Evolutionary conservation across 768 basidiomycete genomes (phyloP).

Genomic region (Suillus cothurnatus): DNA sequence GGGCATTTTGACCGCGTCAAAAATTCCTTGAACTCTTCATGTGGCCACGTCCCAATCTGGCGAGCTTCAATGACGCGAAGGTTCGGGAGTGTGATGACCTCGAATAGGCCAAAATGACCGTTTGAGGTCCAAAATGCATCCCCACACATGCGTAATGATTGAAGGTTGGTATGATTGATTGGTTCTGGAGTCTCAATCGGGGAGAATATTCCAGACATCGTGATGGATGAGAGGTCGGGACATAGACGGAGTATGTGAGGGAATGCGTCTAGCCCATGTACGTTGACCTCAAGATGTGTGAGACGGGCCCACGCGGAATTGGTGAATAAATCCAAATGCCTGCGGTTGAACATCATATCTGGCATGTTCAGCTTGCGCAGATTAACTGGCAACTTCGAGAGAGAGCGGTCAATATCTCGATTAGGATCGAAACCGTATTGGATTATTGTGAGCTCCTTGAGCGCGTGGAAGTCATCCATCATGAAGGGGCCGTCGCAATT

Average conservation of each 20-base stretch:
- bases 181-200: neutral
- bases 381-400: constrained; percentile 10
- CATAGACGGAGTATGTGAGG: neutral
- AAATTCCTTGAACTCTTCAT: constrained; percentile 19
- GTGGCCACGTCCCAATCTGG: constrained; percentile 16
- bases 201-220: neutral
- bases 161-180: neutral
- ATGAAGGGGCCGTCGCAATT: neutral
- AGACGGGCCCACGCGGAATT: constrained; percentile 11
- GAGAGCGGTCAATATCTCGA: neutral
- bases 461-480: constrained; percentile 14
- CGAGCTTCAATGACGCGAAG: constrained; percentile 13
- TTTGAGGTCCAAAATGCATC: accelerated
- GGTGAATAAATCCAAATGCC: neutral
- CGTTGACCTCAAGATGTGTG: constrained; percentile 14
- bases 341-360: neutral
- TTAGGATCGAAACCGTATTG: no score
- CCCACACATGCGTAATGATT: neutral
- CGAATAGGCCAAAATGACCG: neutral
- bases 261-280: constrained; percentile 2
- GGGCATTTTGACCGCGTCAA: constrained; percentile 22
- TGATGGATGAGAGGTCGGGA: neutral
- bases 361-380: constrained; percentile 4
- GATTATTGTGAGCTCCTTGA: constrained; percentile 21
- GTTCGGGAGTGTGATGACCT: constrained; percentile 18